phyloP scores from a whole-genome alignment of 495 filamentous ascomycete species.

The Neurospora sublineolata region DNA sequence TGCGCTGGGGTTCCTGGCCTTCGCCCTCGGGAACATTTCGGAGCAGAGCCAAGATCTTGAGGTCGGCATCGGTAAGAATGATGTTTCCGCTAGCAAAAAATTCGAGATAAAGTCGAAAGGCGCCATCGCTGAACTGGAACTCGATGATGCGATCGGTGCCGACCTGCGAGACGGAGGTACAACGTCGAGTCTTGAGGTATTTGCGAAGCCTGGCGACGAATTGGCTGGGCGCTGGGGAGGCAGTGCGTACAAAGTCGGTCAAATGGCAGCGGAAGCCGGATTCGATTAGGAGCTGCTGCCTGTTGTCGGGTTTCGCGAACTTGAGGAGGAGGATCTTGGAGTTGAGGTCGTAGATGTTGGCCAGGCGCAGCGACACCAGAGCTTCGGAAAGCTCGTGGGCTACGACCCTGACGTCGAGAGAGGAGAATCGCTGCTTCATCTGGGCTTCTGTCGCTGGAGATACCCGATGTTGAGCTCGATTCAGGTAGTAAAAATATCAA shows the following conservation, averaged over 20 bases:
- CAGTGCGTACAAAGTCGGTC: conserved; percentile 75
- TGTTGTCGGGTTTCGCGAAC: conserved; percentile 70
- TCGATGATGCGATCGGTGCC: conserved; percentile 92
- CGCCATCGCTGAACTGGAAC: conserved; percentile 82
- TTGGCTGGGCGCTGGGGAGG: conserved; percentile 65
- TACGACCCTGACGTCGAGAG: conserved; percentile 85
- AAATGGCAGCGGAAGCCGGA: conserved; percentile 94
- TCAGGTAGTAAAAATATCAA: neutral
- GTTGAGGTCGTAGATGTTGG: conserved; percentile 92
- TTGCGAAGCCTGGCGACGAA: conserved; percentile 82
- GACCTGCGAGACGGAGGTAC: conserved; percentile 72
- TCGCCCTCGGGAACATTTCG: conserved; percentile 66
- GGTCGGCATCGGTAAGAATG: conserved; percentile 72
- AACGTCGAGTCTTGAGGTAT: conserved; percentile 70
- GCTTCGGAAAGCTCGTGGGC: conserved; percentile 74
- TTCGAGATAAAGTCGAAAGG: conserved; percentile 78
- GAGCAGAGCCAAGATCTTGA: conserved; percentile 66
- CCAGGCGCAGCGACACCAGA: conserved; percentile 66
- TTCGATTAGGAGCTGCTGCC: conserved; percentile 82
- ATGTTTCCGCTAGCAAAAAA: conserved; percentile 93
- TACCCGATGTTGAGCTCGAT: neutral
- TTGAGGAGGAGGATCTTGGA: conserved; percentile 93
- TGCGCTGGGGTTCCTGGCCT: conserved; percentile 61
- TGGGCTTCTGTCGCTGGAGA: conserved; percentile 5
- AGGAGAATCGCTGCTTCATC: conserved; percentile 98